Percentiles rank a stretch among this genome's conserved stretches.
Conservation (phyloP, 2,329 filamentous ascomycete species). For the Thermoascus crustaceus region DNA sequence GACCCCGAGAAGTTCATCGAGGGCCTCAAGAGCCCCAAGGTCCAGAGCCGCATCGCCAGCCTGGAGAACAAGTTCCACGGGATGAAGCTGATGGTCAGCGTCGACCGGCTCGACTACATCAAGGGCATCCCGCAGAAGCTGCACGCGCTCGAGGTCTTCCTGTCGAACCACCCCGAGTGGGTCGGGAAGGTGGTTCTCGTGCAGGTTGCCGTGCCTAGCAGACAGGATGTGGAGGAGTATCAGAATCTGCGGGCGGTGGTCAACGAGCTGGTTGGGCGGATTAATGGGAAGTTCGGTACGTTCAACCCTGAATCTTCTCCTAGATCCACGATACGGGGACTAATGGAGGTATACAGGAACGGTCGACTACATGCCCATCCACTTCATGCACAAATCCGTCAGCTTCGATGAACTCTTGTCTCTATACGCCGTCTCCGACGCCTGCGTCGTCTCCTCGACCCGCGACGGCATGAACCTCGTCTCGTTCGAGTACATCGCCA, state of each 20-base stretch:
- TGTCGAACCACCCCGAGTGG: conserved; percentile 96
- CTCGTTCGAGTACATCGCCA: conserved; percentile 96
- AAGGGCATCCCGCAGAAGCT: conserved; percentile 97
- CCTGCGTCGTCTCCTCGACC: conserved; percentile 88
- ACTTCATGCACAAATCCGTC: conserved; percentile 96
- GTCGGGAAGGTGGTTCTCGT: conserved; percentile 95
- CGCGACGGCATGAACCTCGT: conserved; percentile 98
- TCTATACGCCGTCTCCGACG: conserved; percentile 84
- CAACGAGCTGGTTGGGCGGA: conserved; percentile 91
- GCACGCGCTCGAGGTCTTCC: conserved; percentile 90
- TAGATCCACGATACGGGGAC: background rate
- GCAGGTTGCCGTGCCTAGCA: conserved; percentile 88
- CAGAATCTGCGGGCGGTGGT: conserved; percentile 92
- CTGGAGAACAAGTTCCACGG: conserved; percentile 88
- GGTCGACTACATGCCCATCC: conserved; percentile 97
- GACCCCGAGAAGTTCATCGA: conserved; percentile 95
- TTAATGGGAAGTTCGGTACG: conserved; percentile 84
- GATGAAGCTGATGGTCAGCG: conserved; percentile 92
- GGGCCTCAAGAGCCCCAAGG: conserved; percentile 73
- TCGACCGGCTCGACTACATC: conserved; percentile 96
- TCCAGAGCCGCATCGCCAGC: conserved; percentile 77
- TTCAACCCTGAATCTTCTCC: conserved; percentile 1
- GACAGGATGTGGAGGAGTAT: conserved; percentile 95
- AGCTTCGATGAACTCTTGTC: conserved; percentile 91
- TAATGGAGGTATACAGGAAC: conserved; percentile 49